phyloP scores from a whole-genome alignment of 345 rosid species.

The Syzygium oleosum region DNA sequence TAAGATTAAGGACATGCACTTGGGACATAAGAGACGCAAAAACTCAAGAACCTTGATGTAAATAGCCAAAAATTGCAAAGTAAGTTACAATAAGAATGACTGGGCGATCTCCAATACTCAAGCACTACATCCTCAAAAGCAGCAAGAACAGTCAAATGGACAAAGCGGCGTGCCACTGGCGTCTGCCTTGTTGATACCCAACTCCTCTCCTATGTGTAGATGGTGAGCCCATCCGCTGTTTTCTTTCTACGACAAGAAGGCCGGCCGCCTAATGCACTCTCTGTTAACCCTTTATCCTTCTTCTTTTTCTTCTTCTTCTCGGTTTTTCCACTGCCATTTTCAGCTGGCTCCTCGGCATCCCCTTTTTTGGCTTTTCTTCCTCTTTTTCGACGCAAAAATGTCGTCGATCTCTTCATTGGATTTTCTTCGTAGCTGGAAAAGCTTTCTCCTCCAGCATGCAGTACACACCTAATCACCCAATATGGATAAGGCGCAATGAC shows the following conservation, averaged over 20 bases:
- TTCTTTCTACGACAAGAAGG: conserved; percentile 26
- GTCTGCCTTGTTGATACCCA: conserved; percentile 38
- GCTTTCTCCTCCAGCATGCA: not conserved
- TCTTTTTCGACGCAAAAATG: conserved; percentile 5
- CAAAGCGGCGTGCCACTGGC: conserved; percentile 61
- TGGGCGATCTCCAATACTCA: not conserved
- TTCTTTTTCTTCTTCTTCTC: conserved; percentile 19
- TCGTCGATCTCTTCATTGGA: conserved; percentile 8
- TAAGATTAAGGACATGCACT: not conserved
- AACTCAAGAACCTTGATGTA: not conserved
- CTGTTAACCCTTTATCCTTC: conserved; percentile 14
- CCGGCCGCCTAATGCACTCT: not conserved
- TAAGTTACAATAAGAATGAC: not conserved
- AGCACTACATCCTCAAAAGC: conserved; percentile 29
- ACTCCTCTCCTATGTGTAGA: conserved; percentile 58
- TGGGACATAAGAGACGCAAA: not conserved
- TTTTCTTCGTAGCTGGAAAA: not conserved
- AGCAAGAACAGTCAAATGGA: conserved; percentile 83
- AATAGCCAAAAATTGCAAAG: not conserved
- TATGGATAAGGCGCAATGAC: no score
- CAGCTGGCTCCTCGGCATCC: conserved; percentile 2
- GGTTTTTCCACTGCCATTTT: not conserved
- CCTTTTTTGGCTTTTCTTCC: not conserved
- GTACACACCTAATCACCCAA: no score
- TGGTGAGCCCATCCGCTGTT: conserved; percentile 46